These are phyloP conservation scores for Diplocarpon mali DNA, from an alignment of 2,329 filamentous ascomycete genomes.

Conservation along the genomic window DNA sequence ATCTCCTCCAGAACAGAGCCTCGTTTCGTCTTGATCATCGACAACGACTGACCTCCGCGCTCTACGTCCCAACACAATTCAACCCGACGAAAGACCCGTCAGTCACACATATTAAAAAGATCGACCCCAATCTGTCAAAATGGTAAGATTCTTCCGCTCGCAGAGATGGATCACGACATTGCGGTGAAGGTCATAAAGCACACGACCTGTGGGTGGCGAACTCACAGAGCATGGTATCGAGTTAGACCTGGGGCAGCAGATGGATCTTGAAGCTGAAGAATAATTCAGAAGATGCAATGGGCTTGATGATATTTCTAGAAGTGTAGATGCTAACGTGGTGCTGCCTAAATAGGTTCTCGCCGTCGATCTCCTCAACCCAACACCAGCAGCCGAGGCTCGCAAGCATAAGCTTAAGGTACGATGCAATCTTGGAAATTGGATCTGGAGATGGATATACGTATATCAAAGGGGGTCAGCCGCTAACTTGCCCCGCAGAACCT, in stretches of 20 bases:
- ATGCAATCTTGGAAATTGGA: constrained; percentile 12
- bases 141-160: constrained; percentile 43
- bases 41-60: constrained; percentile 28
- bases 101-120: constrained; percentile 24
- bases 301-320: constrained; percentile 21
- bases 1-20: constrained; percentile 7
- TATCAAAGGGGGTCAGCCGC: constrained; percentile 1
- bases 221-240: constrained; percentile 5
- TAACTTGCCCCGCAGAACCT: constrained; percentile 51
- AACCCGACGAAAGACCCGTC: constrained; percentile 28
- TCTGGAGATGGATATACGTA: constrained; percentile 2
- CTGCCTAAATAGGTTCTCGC: constrained; percentile 77
- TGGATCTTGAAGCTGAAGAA: constrained; percentile 2
- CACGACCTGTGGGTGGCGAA: constrained; percentile 19
- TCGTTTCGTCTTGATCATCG: constrained; percentile 20
- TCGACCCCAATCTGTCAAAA: constrained; percentile 48
- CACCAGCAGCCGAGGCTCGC: constrained; percentile 92
- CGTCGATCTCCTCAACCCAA: constrained; percentile 99
- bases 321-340: constrained; percentile 36
- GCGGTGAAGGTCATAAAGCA: constrained; percentile 20
- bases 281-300: constrained; percentile 11
- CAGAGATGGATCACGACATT: constrained; percentile 12
- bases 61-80: constrained; percentile 26
- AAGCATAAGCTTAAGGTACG: constrained; percentile 99
- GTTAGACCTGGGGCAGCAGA: constrained; percentile 3